A percentile compares a stretch with the other conserved stretches of the same genome.
phyloP scores from a whole-genome alignment of 1,139 yeast species.

The Zygosaccharomyces pseudobailii region DNA sequence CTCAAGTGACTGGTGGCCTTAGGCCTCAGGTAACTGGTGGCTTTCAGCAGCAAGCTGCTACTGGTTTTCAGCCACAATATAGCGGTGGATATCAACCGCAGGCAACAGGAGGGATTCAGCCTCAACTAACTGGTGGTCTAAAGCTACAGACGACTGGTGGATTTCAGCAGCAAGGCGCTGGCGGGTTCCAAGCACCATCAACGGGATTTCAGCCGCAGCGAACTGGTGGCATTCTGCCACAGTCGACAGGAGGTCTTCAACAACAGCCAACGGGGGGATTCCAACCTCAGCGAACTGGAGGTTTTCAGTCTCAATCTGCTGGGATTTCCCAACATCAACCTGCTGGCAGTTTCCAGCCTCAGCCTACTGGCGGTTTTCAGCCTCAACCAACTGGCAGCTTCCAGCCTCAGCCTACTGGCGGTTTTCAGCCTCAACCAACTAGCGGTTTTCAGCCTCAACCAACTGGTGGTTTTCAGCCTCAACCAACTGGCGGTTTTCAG shows the following conservation, averaged over 20 bases:
- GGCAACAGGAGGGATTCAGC: slow-evolving; percentile 33
- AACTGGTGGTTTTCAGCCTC: slow-evolving; percentile 22
- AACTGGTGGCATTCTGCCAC: slow-evolving; percentile 20
- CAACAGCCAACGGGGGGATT: slow-evolving; percentile 34
- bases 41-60: slow-evolving; percentile 19
- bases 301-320: slow-evolving; percentile 20
- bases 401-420: slow-evolving; percentile 34
- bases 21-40: slow-evolving; percentile 13
- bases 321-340: slow-evolving; percentile 26
- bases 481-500: slow-evolving; percentile 32
- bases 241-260: slow-evolving; percentile 29
- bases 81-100: slow-evolving; percentile 34
- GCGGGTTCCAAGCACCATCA: slow-evolving; percentile 16
- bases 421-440: slow-evolving; percentile 26
- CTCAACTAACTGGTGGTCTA: slow-evolving; percentile 34
- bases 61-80: slow-evolving; percentile 11
- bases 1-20: slow-evolving; percentile 34
- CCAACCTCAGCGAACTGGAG: slow-evolving; percentile 25
- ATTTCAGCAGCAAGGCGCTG: slow-evolving; percentile 30
- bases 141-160: slow-evolving; percentile 31
- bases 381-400: slow-evolving; percentile 35
- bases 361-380: slow-evolving; percentile 17
- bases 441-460: slow-evolving; percentile 9
- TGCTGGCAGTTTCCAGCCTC: slow-evolving; percentile 29
- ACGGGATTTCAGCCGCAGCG: slow-evolving; percentile 18